Conservation (phyloP, 1,284 basidiomycete species). For the Naganishia cerealis region DNA sequence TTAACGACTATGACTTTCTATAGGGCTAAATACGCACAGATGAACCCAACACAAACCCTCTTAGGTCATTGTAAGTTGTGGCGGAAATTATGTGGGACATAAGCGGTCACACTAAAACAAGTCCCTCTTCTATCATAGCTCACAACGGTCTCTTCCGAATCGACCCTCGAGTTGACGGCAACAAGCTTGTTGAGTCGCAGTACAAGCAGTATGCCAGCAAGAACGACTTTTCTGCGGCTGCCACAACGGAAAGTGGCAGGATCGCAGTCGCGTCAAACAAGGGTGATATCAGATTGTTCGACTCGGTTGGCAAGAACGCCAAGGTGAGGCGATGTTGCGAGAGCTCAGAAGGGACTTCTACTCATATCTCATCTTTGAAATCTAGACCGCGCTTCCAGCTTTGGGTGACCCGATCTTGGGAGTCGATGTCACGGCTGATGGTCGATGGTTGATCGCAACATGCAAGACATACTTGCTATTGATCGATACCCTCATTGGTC, state of each 20-base stretch:
- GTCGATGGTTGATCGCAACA: slow-evolving; percentile 93
- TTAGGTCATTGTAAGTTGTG: slow-evolving; percentile 64
- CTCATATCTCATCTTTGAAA: not conserved
- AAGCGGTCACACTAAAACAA: not conserved
- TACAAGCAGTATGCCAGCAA: slow-evolving; percentile 95
- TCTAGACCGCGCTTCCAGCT: slow-evolving; percentile 83
- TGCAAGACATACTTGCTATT: slow-evolving; percentile 92
- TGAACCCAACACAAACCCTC: slow-evolving; percentile 86
- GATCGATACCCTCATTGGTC: slow-evolving; percentile 92
- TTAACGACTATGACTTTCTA: not conserved
- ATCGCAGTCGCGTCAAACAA: slow-evolving; percentile 93
- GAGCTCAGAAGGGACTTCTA: not conserved
- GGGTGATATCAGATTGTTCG: slow-evolving; percentile 94
- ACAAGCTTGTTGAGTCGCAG: slow-evolving; percentile 89
- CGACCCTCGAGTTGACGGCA: slow-evolving; percentile 86
- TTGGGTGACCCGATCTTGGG: slow-evolving; percentile 93
- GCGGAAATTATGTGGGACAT: not conserved
- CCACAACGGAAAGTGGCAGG: slow-evolving; percentile 82
- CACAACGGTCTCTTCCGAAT: slow-evolving; percentile 96
- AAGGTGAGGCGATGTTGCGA: slow-evolving; percentile 58
- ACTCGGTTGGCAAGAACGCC: slow-evolving; percentile 95
- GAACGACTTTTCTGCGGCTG: slow-evolving; percentile 90
- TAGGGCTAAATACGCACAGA: slow-evolving; percentile 86
- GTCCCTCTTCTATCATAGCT: slow-evolving; percentile 59
- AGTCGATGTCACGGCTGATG: slow-evolving; percentile 90